A percentile compares a stretch with the other conserved stretches of the same genome.
phyloP scores from a whole-genome alignment of 2,329 filamentous ascomycete species.

The Trichoderma hamatum region DNA sequence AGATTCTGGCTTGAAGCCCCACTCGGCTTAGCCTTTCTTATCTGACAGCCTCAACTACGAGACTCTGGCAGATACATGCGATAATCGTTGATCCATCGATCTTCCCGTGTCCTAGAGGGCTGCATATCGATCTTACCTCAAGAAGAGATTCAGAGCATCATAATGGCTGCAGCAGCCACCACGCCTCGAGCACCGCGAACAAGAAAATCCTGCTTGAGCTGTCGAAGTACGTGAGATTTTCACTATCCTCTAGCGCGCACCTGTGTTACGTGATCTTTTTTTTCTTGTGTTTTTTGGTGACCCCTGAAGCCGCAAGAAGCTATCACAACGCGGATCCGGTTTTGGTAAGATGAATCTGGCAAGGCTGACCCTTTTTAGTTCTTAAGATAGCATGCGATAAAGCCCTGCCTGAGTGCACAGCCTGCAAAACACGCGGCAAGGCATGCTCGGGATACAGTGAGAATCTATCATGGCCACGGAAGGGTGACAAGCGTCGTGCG shows the following conservation, averaged over 20 bases:
- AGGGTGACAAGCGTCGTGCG: slow-evolving; percentile 23
- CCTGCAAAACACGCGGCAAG: slow-evolving; percentile 23
- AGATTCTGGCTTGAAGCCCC: slow-evolving; percentile 1
- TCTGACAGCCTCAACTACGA: not conserved
- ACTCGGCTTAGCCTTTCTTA: not conserved
- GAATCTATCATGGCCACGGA: slow-evolving; percentile 26
- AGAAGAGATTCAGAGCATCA: too few relatives aligned
- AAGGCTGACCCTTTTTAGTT: slow-evolving; percentile 2
- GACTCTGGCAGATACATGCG: not conserved
- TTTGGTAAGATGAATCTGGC: not conserved
- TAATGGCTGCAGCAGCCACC: slow-evolving; percentile 5
- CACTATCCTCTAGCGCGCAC: not conserved
- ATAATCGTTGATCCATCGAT: not conserved
- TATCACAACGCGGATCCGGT: not conserved
- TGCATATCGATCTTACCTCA: not conserved
- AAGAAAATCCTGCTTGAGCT: slow-evolving; percentile 17
- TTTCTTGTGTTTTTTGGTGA: not conserved
- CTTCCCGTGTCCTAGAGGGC: not conserved
- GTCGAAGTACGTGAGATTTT: slow-evolving; percentile 22
- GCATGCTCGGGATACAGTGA: slow-evolving; percentile 23
- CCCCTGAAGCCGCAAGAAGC: not conserved
- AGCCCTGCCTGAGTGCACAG: slow-evolving; percentile 11
- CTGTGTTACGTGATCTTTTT: not conserved
- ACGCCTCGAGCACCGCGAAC: not conserved
- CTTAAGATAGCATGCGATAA: slow-evolving; percentile 27